Conservation (phyloP, 306 rosid species). For the Bauhinia variegata region DNA sequence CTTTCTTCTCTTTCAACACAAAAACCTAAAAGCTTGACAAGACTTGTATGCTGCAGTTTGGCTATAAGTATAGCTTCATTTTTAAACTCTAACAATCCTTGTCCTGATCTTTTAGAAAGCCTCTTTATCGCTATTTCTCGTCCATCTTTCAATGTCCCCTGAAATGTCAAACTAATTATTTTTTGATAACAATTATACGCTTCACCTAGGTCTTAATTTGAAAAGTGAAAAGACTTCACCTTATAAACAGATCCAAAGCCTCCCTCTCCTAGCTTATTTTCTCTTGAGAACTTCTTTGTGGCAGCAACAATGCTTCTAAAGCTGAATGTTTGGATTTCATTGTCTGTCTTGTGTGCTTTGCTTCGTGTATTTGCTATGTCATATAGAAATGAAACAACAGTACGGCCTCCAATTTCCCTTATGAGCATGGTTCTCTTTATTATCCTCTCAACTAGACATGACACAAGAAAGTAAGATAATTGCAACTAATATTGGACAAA, state of each 20-base stretch:
- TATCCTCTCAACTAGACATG: neutral
- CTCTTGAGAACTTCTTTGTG: conserved; percentile 27
- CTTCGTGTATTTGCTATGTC: neutral
- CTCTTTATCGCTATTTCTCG: neutral
- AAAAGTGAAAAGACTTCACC: conserved; percentile 8
- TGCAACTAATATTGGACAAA: too few relatives aligned
- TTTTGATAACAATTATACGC: neutral
- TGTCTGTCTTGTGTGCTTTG: neutral
- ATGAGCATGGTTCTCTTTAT: conserved; percentile 15
- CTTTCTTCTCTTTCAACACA: conserved; percentile 3
- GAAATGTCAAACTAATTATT: neutral
- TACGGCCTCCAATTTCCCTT: conserved; percentile 25
- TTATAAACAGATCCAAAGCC: conserved; percentile 40
- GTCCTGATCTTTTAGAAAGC: neutral
- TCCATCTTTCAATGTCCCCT: neutral
- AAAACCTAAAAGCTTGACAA: neutral
- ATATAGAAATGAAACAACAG: neutral
- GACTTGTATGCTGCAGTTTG: conserved; percentile 1
- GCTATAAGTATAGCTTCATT: neutral
- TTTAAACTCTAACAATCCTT: neutral
- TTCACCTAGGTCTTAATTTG: neutral
- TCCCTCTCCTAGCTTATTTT: conserved; percentile 37
- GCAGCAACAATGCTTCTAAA: conserved; percentile 36
- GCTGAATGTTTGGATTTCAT: conserved; percentile 29
- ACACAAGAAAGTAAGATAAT: neutral